phyloP scores from a whole-genome alignment of 2,329 filamentous ascomycete genomes.

The Xylariales sp. region DNA sequence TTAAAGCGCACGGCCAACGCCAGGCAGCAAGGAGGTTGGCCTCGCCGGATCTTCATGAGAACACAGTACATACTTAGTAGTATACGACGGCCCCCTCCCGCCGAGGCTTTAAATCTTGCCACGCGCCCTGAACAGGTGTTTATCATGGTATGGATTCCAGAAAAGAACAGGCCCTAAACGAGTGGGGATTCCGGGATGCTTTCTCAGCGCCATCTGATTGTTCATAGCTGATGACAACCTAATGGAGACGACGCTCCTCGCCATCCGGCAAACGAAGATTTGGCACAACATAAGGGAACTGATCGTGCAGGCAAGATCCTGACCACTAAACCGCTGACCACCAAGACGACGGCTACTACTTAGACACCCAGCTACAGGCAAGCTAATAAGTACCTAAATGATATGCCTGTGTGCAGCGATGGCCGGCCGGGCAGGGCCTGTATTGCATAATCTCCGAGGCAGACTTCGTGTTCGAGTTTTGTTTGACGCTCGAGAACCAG shows the following conservation, averaged over 20 bases:
- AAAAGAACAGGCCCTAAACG: conserved; percentile 1
- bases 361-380: conserved; percentile 84
- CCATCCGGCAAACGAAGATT: conserved; percentile 76
- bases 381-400: conserved; percentile 64
- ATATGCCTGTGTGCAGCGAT: conserved; percentile 68
- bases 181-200: conserved; percentile 13
- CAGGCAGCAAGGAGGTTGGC: conserved; percentile 5
- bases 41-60: conserved; percentile 69
- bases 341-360: conserved; percentile 77
- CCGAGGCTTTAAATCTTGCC: not conserved
- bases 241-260: conserved; percentile 6
- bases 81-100: conserved; percentile 18
- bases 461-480: conserved; percentile 74
- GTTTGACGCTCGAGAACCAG: conserved; percentile 75
- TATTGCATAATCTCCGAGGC: conserved; percentile 74
- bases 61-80: too few relatives aligned
- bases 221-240: conserved; percentile 12
- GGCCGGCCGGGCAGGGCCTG: conserved; percentile 62
- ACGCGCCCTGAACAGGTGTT: conserved; percentile 1
- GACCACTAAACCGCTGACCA: conserved; percentile 3
- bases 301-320: not conserved
- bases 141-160: not conserved
- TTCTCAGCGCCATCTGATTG: not conserved
- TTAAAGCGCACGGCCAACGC: conserved; percentile 24
- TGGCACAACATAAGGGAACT: conserved; percentile 73